Conservation (phyloP, 768 basidiomycete species). For the Collybia nuda region DNA sequence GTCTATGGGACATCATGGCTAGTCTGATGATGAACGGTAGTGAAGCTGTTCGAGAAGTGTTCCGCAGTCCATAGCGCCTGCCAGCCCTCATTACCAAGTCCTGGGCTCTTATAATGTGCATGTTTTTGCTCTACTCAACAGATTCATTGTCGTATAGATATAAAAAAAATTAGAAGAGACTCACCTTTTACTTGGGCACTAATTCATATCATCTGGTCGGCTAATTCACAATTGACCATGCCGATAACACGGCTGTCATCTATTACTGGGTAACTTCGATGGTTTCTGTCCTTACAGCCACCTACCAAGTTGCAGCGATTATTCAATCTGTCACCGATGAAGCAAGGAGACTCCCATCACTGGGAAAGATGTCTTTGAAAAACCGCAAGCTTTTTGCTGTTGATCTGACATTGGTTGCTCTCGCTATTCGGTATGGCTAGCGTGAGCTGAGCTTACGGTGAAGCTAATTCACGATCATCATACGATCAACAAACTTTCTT, state of each 20-base stretch:
- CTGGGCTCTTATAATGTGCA: background rate
- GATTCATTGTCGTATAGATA: no score
- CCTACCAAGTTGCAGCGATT: conserved; percentile 4
- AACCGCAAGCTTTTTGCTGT: conserved; percentile 29
- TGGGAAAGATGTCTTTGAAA: conserved; percentile 14
- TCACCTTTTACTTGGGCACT: no score
- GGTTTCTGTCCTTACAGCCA: background rate
- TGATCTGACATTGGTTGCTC: conserved; percentile 42
- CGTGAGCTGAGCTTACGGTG: background rate
- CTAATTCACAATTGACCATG: no score
- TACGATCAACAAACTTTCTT: background rate
- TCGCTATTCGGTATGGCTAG: conserved; percentile 35
- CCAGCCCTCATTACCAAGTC: background rate
- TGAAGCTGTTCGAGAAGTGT: conserved; percentile 4
- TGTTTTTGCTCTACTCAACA: no score
- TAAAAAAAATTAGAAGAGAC: no score
- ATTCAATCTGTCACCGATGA: conserved; percentile 9
- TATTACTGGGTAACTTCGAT: no score
- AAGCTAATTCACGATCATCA: background rate
- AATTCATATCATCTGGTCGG: no score
- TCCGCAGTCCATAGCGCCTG: background rate
- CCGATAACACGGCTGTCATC: no score
- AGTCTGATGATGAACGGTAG: conserved; percentile 6
- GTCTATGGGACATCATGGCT: conserved; percentile 7
- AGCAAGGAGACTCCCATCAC: conserved; percentile 3